Conservation (phyloP, 768 basidiomycete genomes). For the Vararia minispora region DNA sequence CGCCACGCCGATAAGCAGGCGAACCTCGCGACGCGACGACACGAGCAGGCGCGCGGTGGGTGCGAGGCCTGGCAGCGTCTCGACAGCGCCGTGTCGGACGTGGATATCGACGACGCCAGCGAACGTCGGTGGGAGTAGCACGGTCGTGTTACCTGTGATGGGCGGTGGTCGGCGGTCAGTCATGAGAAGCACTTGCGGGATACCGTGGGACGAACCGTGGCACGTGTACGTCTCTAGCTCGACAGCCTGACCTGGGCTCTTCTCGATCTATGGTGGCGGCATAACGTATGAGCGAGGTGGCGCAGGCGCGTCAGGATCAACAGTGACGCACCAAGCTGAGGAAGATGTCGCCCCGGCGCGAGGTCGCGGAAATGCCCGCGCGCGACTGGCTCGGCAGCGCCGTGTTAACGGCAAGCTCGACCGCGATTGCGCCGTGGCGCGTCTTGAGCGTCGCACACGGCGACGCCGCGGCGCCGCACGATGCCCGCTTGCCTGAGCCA, state of each 20-base stretch:
- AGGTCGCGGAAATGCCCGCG: conserved; percentile 4
- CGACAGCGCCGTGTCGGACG: background rate
- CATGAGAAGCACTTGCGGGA: background rate
- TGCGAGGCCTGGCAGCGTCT: conserved; percentile 7
- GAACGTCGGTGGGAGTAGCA: conserved; percentile 12
- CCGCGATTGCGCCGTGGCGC: conserved; percentile 7
- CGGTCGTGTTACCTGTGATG: conserved; percentile 4
- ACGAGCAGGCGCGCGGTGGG: conserved; percentile 6
- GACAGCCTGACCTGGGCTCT: conserved; percentile 5
- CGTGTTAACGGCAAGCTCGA: conserved; percentile 4
- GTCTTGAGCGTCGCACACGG: conserved; percentile 5
- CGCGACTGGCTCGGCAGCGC: conserved; percentile 3
- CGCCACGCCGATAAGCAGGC: conserved; percentile 6
- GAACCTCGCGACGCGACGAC: conserved; percentile 1
- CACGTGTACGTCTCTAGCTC: conserved; percentile 1
- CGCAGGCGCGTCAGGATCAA: background rate
- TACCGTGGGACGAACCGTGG: background rate
- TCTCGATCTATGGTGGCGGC: conserved; percentile 6
- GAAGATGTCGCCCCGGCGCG: conserved; percentile 4
- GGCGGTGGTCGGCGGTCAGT: background rate
- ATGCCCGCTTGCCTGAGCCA: too few species aligned
- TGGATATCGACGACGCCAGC: conserved; percentile 10
- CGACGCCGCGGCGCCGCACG: too few species aligned
- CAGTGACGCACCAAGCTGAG: conserved; percentile 8
- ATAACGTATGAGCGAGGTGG: background rate